These are phyloP conservation scores for Elaphomyces granulatus DNA, from an alignment of 495 filamentous ascomycete genomes.

Conservation along the genomic window DNA sequence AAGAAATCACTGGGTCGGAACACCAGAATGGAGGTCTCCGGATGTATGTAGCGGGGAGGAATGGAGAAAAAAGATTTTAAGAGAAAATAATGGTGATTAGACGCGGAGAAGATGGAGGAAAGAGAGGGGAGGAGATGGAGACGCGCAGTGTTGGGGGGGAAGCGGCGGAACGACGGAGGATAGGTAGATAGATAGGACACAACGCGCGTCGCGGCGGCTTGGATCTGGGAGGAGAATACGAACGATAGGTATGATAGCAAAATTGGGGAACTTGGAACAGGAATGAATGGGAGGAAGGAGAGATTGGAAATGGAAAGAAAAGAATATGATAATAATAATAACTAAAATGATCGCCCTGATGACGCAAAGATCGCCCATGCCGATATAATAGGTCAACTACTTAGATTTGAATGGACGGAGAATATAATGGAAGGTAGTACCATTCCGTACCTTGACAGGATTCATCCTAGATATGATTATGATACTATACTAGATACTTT, in stretches of 20 bases:
- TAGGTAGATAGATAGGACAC: too few species aligned
- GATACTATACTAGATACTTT: too few species aligned
- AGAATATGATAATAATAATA: too few species aligned
- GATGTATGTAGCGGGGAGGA: slow-evolving; percentile 12
- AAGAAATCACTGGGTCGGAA: not conserved
- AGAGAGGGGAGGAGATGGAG: not conserved
- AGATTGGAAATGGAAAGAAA: too few species aligned
- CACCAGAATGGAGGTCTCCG: slow-evolving; percentile 4
- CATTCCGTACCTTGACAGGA: too few species aligned
- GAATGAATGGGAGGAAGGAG: not conserved
- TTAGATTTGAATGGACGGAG: too few species aligned
- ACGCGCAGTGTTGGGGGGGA: not conserved
- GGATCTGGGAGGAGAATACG: not conserved
- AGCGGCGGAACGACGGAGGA: slow-evolving; percentile 3
- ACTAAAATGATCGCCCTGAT: too few species aligned
- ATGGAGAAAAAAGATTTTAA: slow-evolving; percentile 10
- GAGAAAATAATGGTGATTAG: slow-evolving; percentile 3
- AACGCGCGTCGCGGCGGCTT: slow-evolving; percentile 1
- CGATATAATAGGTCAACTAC: slow-evolving; percentile 4
- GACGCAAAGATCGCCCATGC: too few species aligned
- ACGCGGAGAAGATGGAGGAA: not conserved
- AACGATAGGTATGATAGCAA: slow-evolving; percentile 2
- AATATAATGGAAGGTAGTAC: too few species aligned
- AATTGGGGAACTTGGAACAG: slow-evolving; percentile 5
- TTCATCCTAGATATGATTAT: too few species aligned